phyloP scores from a whole-genome alignment of 1,139 yeast genomes.

The Candida sp. region DNA sequence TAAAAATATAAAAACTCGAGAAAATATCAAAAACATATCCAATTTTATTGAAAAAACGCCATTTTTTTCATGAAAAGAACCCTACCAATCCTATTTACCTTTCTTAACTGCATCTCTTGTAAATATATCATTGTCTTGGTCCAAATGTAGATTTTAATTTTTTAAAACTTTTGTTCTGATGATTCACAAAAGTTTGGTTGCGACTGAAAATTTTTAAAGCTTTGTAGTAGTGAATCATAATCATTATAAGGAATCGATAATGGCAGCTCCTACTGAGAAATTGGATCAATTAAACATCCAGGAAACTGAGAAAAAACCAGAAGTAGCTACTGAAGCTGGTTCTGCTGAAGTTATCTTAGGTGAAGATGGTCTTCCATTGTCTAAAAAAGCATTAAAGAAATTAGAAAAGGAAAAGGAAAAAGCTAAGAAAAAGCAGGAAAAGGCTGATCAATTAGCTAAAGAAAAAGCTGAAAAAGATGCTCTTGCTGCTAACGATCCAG shows the following conservation, averaged over 20 bases:
- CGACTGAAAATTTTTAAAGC: not conserved
- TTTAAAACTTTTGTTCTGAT: too few species aligned
- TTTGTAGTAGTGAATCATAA: not conserved
- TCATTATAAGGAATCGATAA: not conserved
- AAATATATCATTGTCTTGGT: too few species aligned
- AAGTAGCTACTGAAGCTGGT: conserved; percentile 11
- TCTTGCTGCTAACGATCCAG: conserved; percentile 68
- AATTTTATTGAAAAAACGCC: too few species aligned
- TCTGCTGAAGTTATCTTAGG: conserved; percentile 45
- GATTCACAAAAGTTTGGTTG: not conserved
- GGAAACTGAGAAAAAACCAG: conserved; percentile 13
- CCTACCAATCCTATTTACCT: too few species aligned
- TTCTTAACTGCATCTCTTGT: too few species aligned
- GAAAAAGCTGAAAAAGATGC: conserved; percentile 85
- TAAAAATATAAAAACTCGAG: too few species aligned
- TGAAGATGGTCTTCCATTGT: conserved; percentile 90
- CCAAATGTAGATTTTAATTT: too few species aligned
- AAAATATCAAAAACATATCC: too few species aligned
- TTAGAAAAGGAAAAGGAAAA: conserved; percentile 91
- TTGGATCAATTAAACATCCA: conserved; percentile 9
- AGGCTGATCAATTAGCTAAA: conserved; percentile 83
- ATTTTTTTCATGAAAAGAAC: too few species aligned
- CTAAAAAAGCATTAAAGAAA: conserved; percentile 94
- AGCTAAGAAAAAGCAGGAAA: conserved; percentile 89
- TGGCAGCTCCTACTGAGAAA: conserved; percentile 5